Percentiles rank a stretch among this genome's conserved stretches.
Evolutionary conservation across 139 green algal genomes (phyloP).

Genomic region (Chlorella sp.): DNA sequence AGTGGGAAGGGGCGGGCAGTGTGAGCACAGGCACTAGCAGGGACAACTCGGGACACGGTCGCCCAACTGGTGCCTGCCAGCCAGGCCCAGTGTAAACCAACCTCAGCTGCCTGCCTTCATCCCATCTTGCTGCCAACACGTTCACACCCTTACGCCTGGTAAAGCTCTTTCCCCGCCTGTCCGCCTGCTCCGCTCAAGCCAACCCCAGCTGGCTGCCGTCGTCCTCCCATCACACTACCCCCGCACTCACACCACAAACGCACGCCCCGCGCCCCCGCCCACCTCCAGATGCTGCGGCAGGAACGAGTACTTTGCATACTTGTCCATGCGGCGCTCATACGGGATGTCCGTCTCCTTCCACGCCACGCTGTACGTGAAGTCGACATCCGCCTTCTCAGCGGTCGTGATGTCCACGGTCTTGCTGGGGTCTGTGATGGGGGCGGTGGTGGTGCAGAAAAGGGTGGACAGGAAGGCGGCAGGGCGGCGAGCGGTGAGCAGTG

Average conservation of each 20-base stretch:
- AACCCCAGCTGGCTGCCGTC: background rate
- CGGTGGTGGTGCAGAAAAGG: background rate
- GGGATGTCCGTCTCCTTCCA: slow-evolving; percentile 79
- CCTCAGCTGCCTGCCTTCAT: too few relatives aligned
- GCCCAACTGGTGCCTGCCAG: too few relatives aligned
- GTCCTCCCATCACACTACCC: background rate
- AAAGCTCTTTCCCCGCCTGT: too few relatives aligned
- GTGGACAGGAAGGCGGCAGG: background rate
- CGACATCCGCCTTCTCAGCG: slow-evolving; percentile 43
- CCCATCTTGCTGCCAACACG: too few relatives aligned
- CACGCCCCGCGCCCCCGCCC: background rate
- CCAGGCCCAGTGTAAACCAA: too few relatives aligned
- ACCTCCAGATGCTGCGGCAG: slow-evolving; percentile 93
- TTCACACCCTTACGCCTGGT: too few relatives aligned
- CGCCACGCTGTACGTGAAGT: slow-evolving; percentile 90
- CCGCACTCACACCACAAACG: too few relatives aligned
- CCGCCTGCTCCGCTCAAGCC: background rate
- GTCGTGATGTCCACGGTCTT: slow-evolving; percentile 84
- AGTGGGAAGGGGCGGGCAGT: background rate
- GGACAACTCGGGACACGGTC: too few relatives aligned
- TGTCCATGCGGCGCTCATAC: slow-evolving; percentile 89
- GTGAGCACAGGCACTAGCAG: background rate
- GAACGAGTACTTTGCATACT: slow-evolving; percentile 91
- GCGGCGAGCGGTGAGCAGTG: background rate
- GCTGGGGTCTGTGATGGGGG: slow-evolving; percentile 47